Base-by-base conservation (phyloP, 148 eudicot genomes). In the Spergularia bocconei region DNA sequence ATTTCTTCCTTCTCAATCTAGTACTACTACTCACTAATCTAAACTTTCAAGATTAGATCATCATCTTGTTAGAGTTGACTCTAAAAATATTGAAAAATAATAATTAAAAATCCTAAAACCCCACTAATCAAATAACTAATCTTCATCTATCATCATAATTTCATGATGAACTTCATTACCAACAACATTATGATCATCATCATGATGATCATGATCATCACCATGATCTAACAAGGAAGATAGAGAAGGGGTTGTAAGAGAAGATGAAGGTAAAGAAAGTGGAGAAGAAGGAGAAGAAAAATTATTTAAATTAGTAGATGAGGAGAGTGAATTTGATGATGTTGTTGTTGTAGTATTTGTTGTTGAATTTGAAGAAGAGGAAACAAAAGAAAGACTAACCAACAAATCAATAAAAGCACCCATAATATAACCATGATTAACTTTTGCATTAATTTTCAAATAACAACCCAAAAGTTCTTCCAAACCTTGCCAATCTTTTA, bases 331-430 rank as follows among this genome's bases (percentile, higher is more conserved):
- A 23, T 57, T 51, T 23, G 89, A 77, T 15, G 81, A 54, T 71
- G 71, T 51, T 47, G 69, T 48, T 2, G 33, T 70, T 6, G 53
- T 48, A 29, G 56, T 67, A 36, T 19, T 55, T 19, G 72, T 6
- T 39, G 55, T 6, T 13, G 72, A 5, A 14, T 55, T 21, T n/a
- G 71, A 9, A 10, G 70, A 2, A 6, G 68, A 57, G 33, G 69
- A 13, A 57, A 54, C 9, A 61, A 80, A 76, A 64, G 79, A 75
- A 63, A 81, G 82, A 66, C 58, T 55, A 67, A 86, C 73, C 79
- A 91, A 83, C 70, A 91, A 83, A 76, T 93, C 98, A 79, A 88
- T 82, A 67, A 91, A 93, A n/a, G 98, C 97, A 76, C 80, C 84
- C 65, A 91, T 76, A 38, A 93, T 87, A 79, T 85, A 91, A 16